Evolutionary conservation across 768 basidiomycete genomes (phyloP), one percentile per base, ranked within the genome.

Genomic region (Mycena epipterygia): DNA sequence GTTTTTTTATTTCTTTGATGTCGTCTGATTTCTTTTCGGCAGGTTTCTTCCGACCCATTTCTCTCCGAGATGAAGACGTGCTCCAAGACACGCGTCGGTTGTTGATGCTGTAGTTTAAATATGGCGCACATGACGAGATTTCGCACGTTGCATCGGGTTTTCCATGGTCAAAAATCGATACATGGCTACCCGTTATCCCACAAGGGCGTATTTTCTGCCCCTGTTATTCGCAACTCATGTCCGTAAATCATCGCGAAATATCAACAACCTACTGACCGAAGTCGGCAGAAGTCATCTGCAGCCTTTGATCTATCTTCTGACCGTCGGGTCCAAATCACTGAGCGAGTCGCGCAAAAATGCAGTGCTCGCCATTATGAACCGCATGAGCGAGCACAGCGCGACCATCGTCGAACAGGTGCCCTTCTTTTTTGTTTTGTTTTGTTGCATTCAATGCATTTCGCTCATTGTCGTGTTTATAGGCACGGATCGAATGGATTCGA

Each of bases 161-260:
- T 90, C 91, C 2, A 90, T 89, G 51, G 95, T 99, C 41, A 95
- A 95, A n/a, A 78, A 92, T 99, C 57, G 96, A 99, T 78, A 99
- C 97, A 0, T 99, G 98, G 98, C 85, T 99, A 41, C 96, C 98
- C 76, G 98, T 99, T 71, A 96, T 99, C 61, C 98, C 98, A 52
- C 97, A 99, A 88, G 97, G 95, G 79, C 69, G 84, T 35, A 25
- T 59, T 33, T 35, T 29, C 37, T 25, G 32, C 21, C 39, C 13
- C 19, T 23, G 32, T 56, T 9, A 4, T 48, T 33, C 19, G 0
- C 1, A 14, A 62, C 19, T 3, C 19, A 29, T 55, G 39, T 33
- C n/a, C 67, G 39, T 70, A 99, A 95, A 97, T 99, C 73, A 99
- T 99, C 77, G 98, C 89, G 93, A 70, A 95, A 96, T 71, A 97